Evolutionary conservation across 2,329 filamentous ascomycete species (phyloP).

Genomic region (Simplicillium aogashimaense): DNA sequence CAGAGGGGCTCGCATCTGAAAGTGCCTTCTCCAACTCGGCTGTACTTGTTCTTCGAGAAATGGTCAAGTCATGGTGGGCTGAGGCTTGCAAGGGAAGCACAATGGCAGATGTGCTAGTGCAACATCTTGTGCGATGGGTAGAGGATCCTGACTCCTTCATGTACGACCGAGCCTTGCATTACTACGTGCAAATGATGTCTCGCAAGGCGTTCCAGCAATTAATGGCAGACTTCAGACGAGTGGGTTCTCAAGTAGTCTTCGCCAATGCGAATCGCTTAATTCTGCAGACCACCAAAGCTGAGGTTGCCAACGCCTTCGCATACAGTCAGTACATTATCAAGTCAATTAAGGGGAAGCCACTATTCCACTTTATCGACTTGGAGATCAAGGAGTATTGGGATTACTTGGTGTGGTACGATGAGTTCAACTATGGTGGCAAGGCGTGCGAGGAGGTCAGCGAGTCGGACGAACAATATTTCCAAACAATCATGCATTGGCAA

Average conservation of each 20-base stretch:
- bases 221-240: slow-evolving; percentile 91
- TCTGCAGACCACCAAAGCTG: slow-evolving; percentile 90
- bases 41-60: slow-evolving; percentile 83
- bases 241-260: slow-evolving; percentile 93
- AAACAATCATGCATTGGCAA: slow-evolving; percentile 98
- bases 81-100: slow-evolving; percentile 83
- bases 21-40: slow-evolving; percentile 90
- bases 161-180: slow-evolving; percentile 87
- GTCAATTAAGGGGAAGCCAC: slow-evolving; percentile 87
- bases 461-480: slow-evolving; percentile 60
- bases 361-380: slow-evolving; percentile 95
- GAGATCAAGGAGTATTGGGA: slow-evolving; percentile 99
- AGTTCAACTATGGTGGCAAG: slow-evolving; percentile 97
- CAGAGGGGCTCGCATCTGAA: slow-evolving; percentile 62
- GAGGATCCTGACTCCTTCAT: slow-evolving; percentile 88
- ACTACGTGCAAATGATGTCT: slow-evolving; percentile 98
- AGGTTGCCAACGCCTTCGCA: slow-evolving; percentile 92
- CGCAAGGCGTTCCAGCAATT: slow-evolving; percentile 94
- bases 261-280: slow-evolving; percentile 82
- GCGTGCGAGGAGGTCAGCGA: slow-evolving; percentile 77
- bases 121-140: slow-evolving; percentile 95
- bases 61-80: slow-evolving; percentile 98
- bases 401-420: slow-evolving; percentile 96
- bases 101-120: slow-evolving; percentile 97
- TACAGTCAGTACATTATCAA: slow-evolving; percentile 98